A percentile compares a stretch with the other conserved stretches of the same genome.
Conservation (phyloP, 2,329 filamentous ascomycete genomes). For the Aspergillus tanneri region DNA sequence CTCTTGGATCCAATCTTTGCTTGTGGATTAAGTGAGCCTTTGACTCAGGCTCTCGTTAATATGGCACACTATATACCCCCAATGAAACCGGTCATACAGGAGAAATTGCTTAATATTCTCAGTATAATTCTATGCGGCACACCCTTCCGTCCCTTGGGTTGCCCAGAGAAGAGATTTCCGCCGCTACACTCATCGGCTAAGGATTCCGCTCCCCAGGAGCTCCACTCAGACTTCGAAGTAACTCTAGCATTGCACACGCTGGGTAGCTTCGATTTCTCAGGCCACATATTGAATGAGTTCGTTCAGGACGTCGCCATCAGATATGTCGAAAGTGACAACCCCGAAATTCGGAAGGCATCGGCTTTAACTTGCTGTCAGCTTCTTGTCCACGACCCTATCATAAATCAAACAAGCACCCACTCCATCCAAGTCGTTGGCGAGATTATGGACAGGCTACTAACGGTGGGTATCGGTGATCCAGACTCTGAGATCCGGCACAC, state of each 20-base stretch:
- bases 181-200: conserved; percentile 81
- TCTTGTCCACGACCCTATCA: conserved; percentile 93
- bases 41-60: conserved; percentile 93
- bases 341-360: conserved; percentile 88
- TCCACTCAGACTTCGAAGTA: conserved; percentile 81
- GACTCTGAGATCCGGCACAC: conserved; percentile 85
- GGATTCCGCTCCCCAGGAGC: conserved; percentile 80
- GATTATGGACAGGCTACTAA: conserved; percentile 93
- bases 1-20: conserved; percentile 94
- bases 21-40: conserved; percentile 89
- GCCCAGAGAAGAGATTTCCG: conserved; percentile 79
- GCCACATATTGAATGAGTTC: conserved; percentile 92
- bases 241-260: conserved; percentile 91
- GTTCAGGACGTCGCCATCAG: conserved; percentile 97
- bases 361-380: conserved; percentile 96
- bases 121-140: conserved; percentile 90
- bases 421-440: conserved; percentile 96
- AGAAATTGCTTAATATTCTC: conserved; percentile 88
- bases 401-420: conserved; percentile 95
- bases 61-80: conserved; percentile 99
- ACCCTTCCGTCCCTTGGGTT: conserved; percentile 87
- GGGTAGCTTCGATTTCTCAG: conserved; percentile 91
- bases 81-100: conserved; percentile 88
- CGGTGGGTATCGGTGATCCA: conserved; percentile 88
- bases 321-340: conserved; percentile 94